Conservation (phyloP, 179 eudicot genomes). For the Silene coronaria region DNA sequence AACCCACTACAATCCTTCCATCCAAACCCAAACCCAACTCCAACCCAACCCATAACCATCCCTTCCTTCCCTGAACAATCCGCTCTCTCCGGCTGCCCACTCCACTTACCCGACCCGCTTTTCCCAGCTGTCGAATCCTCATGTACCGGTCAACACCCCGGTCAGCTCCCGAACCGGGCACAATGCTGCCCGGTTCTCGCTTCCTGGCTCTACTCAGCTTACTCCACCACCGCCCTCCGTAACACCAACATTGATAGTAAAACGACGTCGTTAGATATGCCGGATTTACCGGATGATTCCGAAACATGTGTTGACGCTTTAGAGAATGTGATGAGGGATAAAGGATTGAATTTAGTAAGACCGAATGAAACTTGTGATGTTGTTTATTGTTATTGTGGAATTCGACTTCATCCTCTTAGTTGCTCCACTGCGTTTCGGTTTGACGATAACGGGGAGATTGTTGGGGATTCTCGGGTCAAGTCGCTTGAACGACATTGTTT, state of each 20-base stretch:
- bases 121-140: conserved; percentile 45
- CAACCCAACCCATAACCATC: conserved; percentile 46
- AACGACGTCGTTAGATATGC: conserved; percentile 50
- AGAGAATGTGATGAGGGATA: conserved; percentile 39
- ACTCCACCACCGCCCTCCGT: conserved; percentile 48
- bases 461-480: conserved; percentile 37
- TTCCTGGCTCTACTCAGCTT: conserved; percentile 77
- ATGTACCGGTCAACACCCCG: conserved; percentile 30
- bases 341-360: conserved; percentile 42
- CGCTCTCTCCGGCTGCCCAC: conserved; percentile 48
- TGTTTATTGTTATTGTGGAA: conserved; percentile 73
- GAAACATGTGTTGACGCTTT: conserved; percentile 57
- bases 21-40: conserved; percentile 21
- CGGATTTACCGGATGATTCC: conserved; percentile 74
- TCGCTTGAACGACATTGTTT: conserved; percentile 55
- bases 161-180: conserved; percentile 32
- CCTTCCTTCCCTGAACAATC: conserved; percentile 89
- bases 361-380: conserved; percentile 60
- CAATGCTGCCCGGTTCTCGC: conserved; percentile 84
- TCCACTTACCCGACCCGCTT: conserved; percentile 52
- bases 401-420: conserved; percentile 52
- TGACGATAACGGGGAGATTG: conserved; percentile 33
- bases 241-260: background rate
- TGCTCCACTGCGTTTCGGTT: conserved; percentile 53
- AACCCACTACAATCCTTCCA: conserved; percentile 34